phyloP scores from a whole-genome alignment of 2,329 filamentous ascomycete genomes.

The Botrytis medusae region DNA sequence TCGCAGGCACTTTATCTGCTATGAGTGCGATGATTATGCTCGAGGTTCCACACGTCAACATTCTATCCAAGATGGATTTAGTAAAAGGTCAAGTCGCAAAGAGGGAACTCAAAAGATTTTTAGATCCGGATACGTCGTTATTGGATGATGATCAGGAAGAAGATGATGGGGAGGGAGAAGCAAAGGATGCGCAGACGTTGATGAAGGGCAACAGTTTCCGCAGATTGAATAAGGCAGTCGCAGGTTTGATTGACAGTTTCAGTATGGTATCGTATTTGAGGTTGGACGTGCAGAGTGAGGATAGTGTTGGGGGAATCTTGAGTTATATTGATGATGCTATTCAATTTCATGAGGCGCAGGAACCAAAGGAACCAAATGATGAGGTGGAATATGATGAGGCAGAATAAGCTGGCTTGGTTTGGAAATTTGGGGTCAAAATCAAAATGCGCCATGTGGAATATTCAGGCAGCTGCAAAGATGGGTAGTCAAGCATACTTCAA shows the following conservation, averaged over 20 bases:
- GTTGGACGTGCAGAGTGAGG: constrained; percentile 85
- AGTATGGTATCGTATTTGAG: constrained; percentile 96
- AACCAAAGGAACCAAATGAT: constrained; percentile 78
- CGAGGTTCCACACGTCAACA: constrained; percentile 93
- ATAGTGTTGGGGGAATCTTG: constrained; percentile 79
- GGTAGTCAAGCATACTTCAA: not conserved
- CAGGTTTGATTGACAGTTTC: constrained; percentile 90
- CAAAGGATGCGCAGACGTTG: constrained; percentile 64
- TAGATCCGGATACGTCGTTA: constrained; percentile 80
- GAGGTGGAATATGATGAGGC: constrained; percentile 52
- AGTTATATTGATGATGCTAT: constrained; percentile 95
- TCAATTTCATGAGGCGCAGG: constrained; percentile 90
- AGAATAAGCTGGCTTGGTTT: constrained; percentile 25
- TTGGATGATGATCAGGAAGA: constrained; percentile 56
- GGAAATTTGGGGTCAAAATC: not conserved
- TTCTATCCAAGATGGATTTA: constrained; percentile 96
- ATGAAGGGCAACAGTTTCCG: constrained; percentile 83
- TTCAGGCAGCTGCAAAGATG: not conserved
- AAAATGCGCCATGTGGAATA: too few relatives aligned
- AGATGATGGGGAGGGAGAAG: constrained; percentile 52
- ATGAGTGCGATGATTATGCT: constrained; percentile 99
- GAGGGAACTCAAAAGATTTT: constrained; percentile 84
- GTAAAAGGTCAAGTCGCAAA: constrained; percentile 86
- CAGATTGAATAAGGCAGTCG: constrained; percentile 82
- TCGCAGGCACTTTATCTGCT: constrained; percentile 88